phyloP scores from a whole-genome alignment of 2,329 filamentous ascomycete species.

The Coniella lustricola region DNA sequence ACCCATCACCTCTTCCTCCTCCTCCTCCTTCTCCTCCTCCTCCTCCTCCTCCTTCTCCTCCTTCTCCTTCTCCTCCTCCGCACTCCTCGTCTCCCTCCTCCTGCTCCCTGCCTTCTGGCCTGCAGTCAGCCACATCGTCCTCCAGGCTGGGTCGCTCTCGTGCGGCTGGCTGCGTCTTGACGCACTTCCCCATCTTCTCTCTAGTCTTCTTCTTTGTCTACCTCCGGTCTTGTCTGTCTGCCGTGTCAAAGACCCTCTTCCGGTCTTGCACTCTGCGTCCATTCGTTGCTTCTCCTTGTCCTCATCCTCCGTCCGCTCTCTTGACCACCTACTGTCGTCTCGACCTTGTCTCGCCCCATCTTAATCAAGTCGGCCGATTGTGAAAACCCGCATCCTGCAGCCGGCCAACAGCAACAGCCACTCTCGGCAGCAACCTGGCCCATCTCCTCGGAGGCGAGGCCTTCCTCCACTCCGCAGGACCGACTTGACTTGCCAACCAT shows the following conservation, averaged over 20 bases:
- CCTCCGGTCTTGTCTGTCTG: conserved; percentile 8
- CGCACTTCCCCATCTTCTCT: not conserved
- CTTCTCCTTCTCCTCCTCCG: not conserved
- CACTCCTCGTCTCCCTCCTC: not conserved
- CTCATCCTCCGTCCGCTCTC: not conserved
- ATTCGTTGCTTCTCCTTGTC: conserved; percentile 12
- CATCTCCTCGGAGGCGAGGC: no score
- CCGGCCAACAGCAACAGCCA: no score
- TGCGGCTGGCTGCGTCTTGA: conserved; percentile 3
- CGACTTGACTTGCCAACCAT: no score
- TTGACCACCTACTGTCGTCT: not conserved
- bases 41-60: not conserved
- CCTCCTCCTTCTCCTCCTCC: not conserved
- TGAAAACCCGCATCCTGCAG: no score
- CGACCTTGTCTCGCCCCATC: not conserved
- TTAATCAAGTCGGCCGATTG: no score
- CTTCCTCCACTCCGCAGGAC: no score
- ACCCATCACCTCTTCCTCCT: not conserved
- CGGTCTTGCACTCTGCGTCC: conserved; percentile 12
- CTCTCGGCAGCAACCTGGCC: no score
- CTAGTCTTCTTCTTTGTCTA: not conserved
- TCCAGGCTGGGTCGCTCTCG: conserved; percentile 1
- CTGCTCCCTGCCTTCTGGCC: not conserved
- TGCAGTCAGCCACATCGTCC: conserved; percentile 9
- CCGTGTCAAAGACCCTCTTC: conserved; percentile 9